Evolutionary conservation across 371 early-diverging fungal genomes (phyloP).

Genomic region (Dichotomocladium elegans): DNA sequence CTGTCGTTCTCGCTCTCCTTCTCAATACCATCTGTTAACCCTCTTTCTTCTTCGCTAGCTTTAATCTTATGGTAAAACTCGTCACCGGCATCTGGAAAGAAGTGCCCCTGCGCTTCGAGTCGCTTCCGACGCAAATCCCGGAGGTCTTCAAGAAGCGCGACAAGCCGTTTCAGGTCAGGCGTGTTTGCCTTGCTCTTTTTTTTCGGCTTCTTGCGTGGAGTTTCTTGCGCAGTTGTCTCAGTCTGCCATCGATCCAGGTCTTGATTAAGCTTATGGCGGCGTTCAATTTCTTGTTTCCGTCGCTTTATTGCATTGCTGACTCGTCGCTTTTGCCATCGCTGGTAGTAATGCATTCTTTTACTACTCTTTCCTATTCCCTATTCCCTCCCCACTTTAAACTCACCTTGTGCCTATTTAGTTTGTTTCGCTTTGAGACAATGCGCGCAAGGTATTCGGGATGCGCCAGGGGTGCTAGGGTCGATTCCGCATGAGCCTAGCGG

Average conservation of each 20-base stretch:
- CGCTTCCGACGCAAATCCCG: slow-evolving; percentile 26
- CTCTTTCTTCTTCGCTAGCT: slow-evolving; percentile 17
- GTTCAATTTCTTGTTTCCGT: not conserved
- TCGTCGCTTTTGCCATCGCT: slow-evolving; percentile 1
- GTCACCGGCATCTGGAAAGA: slow-evolving; percentile 47
- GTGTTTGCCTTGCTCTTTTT: not conserved
- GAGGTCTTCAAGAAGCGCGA: slow-evolving; percentile 20
- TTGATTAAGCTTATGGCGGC: slow-evolving; percentile 1
- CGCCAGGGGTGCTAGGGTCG: not conserved
- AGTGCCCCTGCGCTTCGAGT: slow-evolving; percentile 40
- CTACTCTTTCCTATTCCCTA: not conserved
- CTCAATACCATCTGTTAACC: slow-evolving; percentile 5
- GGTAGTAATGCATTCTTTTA: not conserved
- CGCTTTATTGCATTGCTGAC: not conserved
- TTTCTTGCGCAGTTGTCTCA: not conserved
- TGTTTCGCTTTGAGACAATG: not conserved
- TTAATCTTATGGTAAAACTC: slow-evolving; percentile 41
- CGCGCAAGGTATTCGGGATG: not conserved
- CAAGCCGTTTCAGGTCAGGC: slow-evolving; percentile 12
- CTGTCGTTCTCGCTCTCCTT: slow-evolving; percentile 14
- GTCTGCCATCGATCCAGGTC: slow-evolving; percentile 4
- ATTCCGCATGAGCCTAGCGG: not conserved
- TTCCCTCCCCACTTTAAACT: no score
- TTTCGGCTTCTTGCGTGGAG: not conserved
- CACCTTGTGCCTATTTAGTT: slow-evolving; percentile 5